Evolutionary conservation across 2,329 filamentous ascomycete genomes (phyloP).

Genomic region (Dothiorella sarmentorum): DNA sequence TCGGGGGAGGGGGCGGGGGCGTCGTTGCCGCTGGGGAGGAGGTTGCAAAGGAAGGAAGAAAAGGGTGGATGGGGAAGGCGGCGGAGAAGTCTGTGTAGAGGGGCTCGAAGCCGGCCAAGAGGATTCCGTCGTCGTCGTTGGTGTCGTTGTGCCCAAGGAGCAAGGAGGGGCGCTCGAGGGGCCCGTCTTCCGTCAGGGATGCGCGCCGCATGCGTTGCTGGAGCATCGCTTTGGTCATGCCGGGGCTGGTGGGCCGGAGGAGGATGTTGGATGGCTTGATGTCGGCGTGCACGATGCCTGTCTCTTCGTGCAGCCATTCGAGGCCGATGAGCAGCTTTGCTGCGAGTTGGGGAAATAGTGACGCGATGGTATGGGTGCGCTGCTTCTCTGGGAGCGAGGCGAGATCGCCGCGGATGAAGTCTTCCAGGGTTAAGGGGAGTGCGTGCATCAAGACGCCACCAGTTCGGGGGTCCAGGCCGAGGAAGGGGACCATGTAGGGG

Average conservation of each 20-base stretch:
- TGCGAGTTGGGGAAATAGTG: slow-evolving; percentile 40
- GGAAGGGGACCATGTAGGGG: slow-evolving; percentile 33
- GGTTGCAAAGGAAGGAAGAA: slow-evolving; percentile 19
- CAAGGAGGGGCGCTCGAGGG: background rate
- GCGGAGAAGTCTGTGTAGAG: slow-evolving; percentile 41
- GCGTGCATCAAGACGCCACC: slow-evolving; percentile 32
- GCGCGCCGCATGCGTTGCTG: background rate
- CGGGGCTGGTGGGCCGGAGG: slow-evolving; percentile 26
- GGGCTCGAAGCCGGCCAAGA: slow-evolving; percentile 7
- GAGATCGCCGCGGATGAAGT: slow-evolving; percentile 30
- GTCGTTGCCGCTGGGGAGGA: slow-evolving; percentile 17
- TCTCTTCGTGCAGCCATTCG: slow-evolving; percentile 38
- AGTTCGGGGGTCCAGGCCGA: slow-evolving; percentile 31
- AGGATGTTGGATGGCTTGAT: slow-evolving; percentile 50
- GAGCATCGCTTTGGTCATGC: slow-evolving; percentile 14
- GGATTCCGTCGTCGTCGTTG: background rate
- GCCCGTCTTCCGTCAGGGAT: background rate
- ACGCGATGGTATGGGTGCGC: slow-evolving; percentile 36
- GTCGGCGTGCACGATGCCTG: slow-evolving; percentile 43
- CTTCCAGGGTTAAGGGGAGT: slow-evolving; percentile 33
- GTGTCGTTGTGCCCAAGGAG: slow-evolving; percentile 14
- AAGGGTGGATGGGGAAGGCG: background rate
- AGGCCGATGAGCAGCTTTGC: slow-evolving; percentile 40
- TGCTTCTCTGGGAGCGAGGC: background rate
- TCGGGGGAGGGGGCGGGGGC: slow-evolving; percentile 23